phyloP scores from a whole-genome alignment of 805 yeast genomes.

The Spencermartinsiella europaea region DNA sequence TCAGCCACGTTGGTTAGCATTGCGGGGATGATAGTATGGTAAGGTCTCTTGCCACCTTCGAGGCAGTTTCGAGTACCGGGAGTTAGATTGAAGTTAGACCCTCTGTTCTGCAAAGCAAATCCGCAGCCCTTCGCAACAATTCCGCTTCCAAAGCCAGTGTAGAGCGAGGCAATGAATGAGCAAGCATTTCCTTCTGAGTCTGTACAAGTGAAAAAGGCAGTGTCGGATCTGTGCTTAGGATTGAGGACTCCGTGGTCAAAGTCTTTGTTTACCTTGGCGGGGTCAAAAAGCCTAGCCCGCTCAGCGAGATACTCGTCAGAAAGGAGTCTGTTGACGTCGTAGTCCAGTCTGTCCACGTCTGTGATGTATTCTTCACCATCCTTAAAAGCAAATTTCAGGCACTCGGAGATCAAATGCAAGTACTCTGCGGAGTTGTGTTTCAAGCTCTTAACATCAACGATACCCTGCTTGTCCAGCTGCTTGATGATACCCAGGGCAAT shows the following conservation, averaged over 20 bases:
- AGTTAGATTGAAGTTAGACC: slow-evolving; percentile 63
- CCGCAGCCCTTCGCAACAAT: slow-evolving; percentile 58
- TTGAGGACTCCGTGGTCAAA: slow-evolving; percentile 48
- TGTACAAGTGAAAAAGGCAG: slow-evolving; percentile 61
- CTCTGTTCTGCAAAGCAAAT: slow-evolving; percentile 70
- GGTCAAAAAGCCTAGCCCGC: slow-evolving; percentile 45
- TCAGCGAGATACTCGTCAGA: slow-evolving; percentile 44
- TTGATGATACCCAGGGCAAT: slow-evolving; percentile 62
- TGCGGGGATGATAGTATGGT: slow-evolving; percentile 81
- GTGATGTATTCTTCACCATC: slow-evolving; percentile 72
- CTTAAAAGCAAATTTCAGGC: slow-evolving; percentile 64
- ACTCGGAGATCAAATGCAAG: slow-evolving; percentile 63
- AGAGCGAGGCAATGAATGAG: slow-evolving; percentile 74
- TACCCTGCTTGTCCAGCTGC: slow-evolving; percentile 44
- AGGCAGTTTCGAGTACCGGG: slow-evolving; percentile 53
- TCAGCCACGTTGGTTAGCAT: slow-evolving; percentile 49
- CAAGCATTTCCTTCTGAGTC: slow-evolving; percentile 74
- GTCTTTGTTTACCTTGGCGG: slow-evolving; percentile 36
- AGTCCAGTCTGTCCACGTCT: slow-evolving; percentile 43
- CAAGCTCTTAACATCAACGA: slow-evolving; percentile 35
- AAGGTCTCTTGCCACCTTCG: slow-evolving; percentile 68
- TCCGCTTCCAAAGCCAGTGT: slow-evolving; percentile 63
- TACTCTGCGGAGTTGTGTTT: slow-evolving; percentile 67
- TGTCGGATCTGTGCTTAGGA: slow-evolving; percentile 55
- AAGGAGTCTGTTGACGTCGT: slow-evolving; percentile 41